Evolutionary conservation across 2,329 filamentous ascomycete genomes (phyloP), one percentile per base, ranked within the genome.

Genomic region (Exophiala oligosperma): DNA sequence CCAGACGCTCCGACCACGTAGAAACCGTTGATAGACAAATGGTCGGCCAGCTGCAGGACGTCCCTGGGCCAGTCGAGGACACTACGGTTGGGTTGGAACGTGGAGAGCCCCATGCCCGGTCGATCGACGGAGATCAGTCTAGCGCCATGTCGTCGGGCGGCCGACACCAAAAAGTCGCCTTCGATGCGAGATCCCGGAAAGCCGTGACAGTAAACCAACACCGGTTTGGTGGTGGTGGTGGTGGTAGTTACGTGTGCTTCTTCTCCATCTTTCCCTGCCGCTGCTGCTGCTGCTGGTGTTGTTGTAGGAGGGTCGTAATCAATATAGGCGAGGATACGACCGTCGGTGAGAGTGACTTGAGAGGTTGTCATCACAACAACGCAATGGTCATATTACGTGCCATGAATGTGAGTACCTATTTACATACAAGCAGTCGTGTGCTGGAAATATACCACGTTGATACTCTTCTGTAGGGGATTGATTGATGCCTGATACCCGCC

Each of bases 61-160:
- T 81, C 78, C 12, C 68, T 56, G 2, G 78, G 73, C 71, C 73
- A 77, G 65, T 78, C 73, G n/a, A 74, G 66, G 2, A 79, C 68
- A 2, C 64, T 68, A 5, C 75, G 72, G 32, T 69, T 62, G 0
- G 70, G 66, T 44, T 77, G 70, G 49, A 71, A 71, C 1, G 71
- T 75, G 5, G 75, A 77, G 8, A 72, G 67, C 0, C 78, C 78
- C 32, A 72, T 70, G 9, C 77, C 77, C 9, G 77, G 77, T 11
- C 77, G 69, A 51, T 80, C 77, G 11, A 74, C 70, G 7, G 69
- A 67, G 54, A 80, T 73, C 43, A 79, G 62, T 17, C 74, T 73
- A 23, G 77, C 61, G 37, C 67, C 66, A 29, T 70, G 73, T 5
- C 69, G 69, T 9, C 67, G 63, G 29, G 72, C 73, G n/a, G 66